These are phyloP conservation scores for Calonectria montana DNA, from an alignment of 2,329 filamentous ascomycete genomes.

Conservation along the genomic window DNA sequence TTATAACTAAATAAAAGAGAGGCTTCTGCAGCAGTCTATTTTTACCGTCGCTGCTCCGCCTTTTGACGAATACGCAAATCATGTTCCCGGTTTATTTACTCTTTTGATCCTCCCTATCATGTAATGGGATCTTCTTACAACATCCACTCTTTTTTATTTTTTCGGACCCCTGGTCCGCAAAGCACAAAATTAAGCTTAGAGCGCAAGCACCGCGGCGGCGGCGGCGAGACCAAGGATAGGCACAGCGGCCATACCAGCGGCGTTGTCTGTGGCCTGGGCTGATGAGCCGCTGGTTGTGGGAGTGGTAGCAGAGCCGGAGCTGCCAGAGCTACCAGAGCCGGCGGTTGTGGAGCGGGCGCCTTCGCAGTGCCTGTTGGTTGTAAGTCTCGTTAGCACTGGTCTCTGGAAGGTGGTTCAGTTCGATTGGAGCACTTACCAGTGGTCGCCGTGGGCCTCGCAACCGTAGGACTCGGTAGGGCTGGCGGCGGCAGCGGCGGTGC, in stretches of 20 bases:
- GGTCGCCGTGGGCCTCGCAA: constrained; percentile 39
- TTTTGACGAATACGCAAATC: constrained; percentile 5
- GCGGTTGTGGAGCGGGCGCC: constrained; percentile 25
- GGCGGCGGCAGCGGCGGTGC: constrained; percentile 8
- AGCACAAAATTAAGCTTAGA: constrained; percentile 22
- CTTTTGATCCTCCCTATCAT: not conserved
- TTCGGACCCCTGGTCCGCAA: not conserved
- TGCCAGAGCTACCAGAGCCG: constrained; percentile 5
- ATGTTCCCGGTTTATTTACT: not conserved
- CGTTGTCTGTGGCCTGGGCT: not conserved
- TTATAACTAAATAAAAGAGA: not conserved
- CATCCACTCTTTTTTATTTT: not conserved
- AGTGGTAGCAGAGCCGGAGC: constrained; percentile 10
- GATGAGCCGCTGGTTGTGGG: constrained; percentile 10
- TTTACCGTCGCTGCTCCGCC: not conserved
- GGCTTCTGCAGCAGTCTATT: not conserved
- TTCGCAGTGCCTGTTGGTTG: constrained; percentile 37
- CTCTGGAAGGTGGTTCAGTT: too few relatives aligned
- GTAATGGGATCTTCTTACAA: not conserved
- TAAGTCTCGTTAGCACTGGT: not conserved
- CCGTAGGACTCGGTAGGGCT: constrained; percentile 40
- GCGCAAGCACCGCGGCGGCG: constrained; percentile 34
- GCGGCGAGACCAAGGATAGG: constrained; percentile 37
- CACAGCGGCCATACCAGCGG: constrained; percentile 28
- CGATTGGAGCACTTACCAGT: constrained; percentile 25